Conservation (phyloP, 805 yeast species). For the Zygoascus biomembranicola region DNA sequence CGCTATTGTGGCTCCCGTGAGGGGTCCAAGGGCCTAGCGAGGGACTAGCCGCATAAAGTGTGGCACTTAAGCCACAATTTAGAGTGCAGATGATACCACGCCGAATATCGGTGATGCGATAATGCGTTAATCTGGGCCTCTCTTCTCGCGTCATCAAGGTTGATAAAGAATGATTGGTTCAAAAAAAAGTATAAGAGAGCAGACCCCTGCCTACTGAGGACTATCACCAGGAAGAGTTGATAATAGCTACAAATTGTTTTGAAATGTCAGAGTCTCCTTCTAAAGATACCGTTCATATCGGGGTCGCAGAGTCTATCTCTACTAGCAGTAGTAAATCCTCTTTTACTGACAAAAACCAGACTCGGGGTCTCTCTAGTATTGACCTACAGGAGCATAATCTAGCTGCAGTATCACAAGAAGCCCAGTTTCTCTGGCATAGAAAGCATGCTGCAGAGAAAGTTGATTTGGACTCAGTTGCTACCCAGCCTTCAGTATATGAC, state of each 20-base stretch:
- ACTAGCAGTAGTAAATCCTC: not conserved
- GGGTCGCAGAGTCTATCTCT: not conserved
- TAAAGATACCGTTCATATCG: not conserved
- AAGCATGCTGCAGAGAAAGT: not conserved
- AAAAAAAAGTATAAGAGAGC: not conserved
- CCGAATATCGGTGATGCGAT: not conserved
- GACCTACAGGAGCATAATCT: not conserved
- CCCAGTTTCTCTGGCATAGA: conserved; percentile 4
- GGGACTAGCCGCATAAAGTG: not conserved
- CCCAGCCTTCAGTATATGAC: conserved; percentile 9
- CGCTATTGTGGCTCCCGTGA: not conserved
- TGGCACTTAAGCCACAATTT: not conserved
- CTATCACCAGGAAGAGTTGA: too few species aligned
- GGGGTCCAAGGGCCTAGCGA: not conserved
- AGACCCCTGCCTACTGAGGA: too few species aligned
- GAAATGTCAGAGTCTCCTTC: not conserved
- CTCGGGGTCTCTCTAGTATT: not conserved
- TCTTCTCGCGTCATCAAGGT: not conserved
- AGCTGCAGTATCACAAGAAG: not conserved
- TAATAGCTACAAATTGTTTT: not conserved
- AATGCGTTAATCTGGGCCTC: not conserved
- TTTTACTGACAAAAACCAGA: not conserved
- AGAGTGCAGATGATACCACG: not conserved
- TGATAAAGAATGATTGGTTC: not conserved
- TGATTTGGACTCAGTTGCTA: conserved; percentile 6